These are phyloP conservation scores for Daldinia grandis DNA, from an alignment of 495 filamentous ascomycete genomes.

Conservation along the genomic window DNA sequence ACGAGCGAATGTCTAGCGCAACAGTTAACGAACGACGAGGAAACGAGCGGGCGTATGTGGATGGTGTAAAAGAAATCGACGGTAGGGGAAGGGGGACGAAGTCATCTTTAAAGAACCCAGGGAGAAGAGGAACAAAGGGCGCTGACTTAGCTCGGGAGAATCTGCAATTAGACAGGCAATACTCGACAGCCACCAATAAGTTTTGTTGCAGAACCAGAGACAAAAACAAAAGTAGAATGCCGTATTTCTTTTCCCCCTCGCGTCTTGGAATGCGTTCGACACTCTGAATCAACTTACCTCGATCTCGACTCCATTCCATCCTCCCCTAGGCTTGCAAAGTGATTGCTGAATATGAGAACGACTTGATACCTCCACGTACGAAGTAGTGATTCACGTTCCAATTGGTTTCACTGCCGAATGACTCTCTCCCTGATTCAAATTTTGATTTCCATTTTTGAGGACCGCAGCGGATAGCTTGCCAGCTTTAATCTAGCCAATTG, in stretches of 20 bases:
- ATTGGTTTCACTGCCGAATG: slow-evolving; percentile 20
- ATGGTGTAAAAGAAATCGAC: background rate
- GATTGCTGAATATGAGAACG: slow-evolving; percentile 6
- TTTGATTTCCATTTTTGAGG: slow-evolving; percentile 40
- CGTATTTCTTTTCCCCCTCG: slow-evolving; percentile 29
- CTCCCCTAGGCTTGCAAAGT: background rate
- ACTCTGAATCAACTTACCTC: slow-evolving; percentile 1
- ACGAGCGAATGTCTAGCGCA: slow-evolving; percentile 23
- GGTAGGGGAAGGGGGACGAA: slow-evolving; percentile 1
- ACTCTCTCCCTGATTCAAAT: slow-evolving; percentile 36
- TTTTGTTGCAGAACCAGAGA: slow-evolving; percentile 18
- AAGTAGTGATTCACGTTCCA: slow-evolving; percentile 31
- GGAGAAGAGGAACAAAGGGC: slow-evolving; percentile 27
- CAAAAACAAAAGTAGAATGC: slow-evolving; percentile 39
- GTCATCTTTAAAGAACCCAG: slow-evolving; percentile 36
- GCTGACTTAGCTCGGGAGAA: slow-evolving; percentile 26
- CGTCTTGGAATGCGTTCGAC: slow-evolving; percentile 44
- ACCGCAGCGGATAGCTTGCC: slow-evolving; percentile 27
- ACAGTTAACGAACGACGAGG: slow-evolving; percentile 37
- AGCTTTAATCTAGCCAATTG: slow-evolving; percentile 24
- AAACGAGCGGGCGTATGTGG: slow-evolving; percentile 7
- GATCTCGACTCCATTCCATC: slow-evolving; percentile 28
- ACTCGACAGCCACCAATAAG: slow-evolving; percentile 32
- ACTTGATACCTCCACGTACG: too few species aligned
- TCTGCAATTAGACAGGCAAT: slow-evolving; percentile 47